Evolutionary conservation across 2,329 filamentous ascomycete species (phyloP).

Genomic region (Curvularia eragrostidis): DNA sequence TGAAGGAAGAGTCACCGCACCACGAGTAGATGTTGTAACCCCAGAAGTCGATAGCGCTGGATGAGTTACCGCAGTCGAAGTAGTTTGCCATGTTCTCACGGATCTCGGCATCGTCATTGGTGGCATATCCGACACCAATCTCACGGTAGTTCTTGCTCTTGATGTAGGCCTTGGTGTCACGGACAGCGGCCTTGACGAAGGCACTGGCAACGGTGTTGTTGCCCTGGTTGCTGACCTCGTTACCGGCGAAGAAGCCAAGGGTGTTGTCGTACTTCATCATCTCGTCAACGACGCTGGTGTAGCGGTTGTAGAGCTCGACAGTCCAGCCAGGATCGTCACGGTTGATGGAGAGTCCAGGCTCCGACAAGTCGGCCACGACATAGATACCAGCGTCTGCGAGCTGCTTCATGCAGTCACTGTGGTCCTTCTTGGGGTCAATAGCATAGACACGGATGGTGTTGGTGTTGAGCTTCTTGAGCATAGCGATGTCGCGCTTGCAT

Average conservation of each 20-base stretch:
- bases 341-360: conserved; percentile 84
- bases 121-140: conserved; percentile 93
- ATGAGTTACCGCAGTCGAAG: conserved; percentile 82
- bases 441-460: conserved; percentile 93
- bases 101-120: conserved; percentile 87
- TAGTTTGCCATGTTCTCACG: conserved; percentile 84
- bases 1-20: conserved; percentile 85
- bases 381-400: conserved; percentile 90
- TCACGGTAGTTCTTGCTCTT: conserved; percentile 75
- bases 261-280: conserved; percentile 86
- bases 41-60: conserved; percentile 88
- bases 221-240: conserved; percentile 89
- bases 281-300: conserved; percentile 82
- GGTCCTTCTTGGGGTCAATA: conserved; percentile 79
- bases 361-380: conserved; percentile 86
- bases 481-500: conserved; percentile 87
- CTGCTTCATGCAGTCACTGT: conserved; percentile 82
- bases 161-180: conserved; percentile 96
- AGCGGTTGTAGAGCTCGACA: conserved; percentile 76
- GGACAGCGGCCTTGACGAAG: conserved; percentile 96
- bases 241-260: conserved; percentile 97
- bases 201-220: conserved; percentile 91
- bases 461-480: conserved; percentile 78
- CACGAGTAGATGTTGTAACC: conserved; percentile 99
- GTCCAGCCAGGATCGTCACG: conserved; percentile 81